Evolutionary conservation across 768 basidiomycete genomes (phyloP).

Genomic region (Paxillus rubicundulus): DNA sequence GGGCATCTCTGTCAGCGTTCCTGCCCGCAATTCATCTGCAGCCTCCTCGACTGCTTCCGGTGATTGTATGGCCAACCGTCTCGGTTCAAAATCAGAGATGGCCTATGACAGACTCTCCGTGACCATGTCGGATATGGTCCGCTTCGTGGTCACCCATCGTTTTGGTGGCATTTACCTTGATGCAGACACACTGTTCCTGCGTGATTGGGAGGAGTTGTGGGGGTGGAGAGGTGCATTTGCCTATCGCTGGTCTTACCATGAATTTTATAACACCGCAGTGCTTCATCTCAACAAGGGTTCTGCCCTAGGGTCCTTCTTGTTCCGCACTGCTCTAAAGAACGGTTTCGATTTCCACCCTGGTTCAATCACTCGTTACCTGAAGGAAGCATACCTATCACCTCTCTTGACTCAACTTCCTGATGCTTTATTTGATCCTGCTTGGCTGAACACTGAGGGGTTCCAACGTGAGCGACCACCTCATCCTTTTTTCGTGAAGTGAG

Average conservation of each 20-base stretch:
- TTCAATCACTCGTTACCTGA: conserved; percentile 82
- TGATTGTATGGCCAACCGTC: conserved; percentile 37
- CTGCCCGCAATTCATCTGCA: conserved; percentile 21
- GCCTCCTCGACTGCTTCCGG: conserved; percentile 21
- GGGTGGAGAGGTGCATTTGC: conserved; percentile 94
- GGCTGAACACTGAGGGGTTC: conserved; percentile 88
- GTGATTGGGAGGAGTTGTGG: conserved; percentile 98
- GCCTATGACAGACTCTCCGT: conserved; percentile 82
- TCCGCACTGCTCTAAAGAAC: conserved; percentile 89
- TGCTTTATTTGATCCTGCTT: conserved; percentile 90
- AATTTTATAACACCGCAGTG: conserved; percentile 93
- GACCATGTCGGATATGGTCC: conserved; percentile 93
- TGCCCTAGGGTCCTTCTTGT: conserved; percentile 85
- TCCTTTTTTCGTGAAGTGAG: conserved; percentile 84
- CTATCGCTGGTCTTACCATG: conserved; percentile 89
- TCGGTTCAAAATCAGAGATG: conserved; percentile 55
- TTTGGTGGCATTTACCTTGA: conserved; percentile 95
- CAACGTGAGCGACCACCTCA: conserved; percentile 90
- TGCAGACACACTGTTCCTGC: conserved; percentile 86
- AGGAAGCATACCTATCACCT: conserved; percentile 76
- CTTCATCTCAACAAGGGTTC: conserved; percentile 86
- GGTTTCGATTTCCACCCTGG: conserved; percentile 94
- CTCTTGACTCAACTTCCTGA: conserved; percentile 82
- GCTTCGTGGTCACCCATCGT: conserved; percentile 91
- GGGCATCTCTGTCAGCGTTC: conserved; percentile 69